Percentiles rank a stretch among this genome's conserved stretches.
Evolutionary conservation across 2,329 filamentous ascomycete species (phyloP).

Genomic region (Cladosporium sp.): DNA sequence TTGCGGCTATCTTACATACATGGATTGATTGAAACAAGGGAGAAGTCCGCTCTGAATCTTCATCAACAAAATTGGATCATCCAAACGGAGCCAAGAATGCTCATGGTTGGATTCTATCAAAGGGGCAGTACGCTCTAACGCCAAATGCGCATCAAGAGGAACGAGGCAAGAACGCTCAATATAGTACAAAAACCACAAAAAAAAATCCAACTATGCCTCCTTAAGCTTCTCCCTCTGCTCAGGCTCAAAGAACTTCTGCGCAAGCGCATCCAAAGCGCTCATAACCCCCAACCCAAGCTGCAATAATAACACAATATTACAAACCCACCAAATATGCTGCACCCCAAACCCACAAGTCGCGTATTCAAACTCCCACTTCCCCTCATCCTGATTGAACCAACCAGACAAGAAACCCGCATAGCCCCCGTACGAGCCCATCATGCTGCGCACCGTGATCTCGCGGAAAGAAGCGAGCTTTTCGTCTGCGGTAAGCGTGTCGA

Average conservation of each 20-base stretch:
- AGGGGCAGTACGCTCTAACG: background rate
- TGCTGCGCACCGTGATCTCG: slow-evolving; percentile 91
- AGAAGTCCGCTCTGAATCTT: too few species aligned
- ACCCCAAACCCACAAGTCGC: slow-evolving; percentile 75
- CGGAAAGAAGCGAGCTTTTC: slow-evolving; percentile 53
- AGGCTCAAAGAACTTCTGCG: slow-evolving; percentile 1
- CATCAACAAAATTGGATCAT: too few species aligned
- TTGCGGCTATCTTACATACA: background rate
- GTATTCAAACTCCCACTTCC: slow-evolving; percentile 83
- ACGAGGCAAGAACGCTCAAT: background rate
- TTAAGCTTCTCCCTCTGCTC: background rate
- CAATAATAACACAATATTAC: slow-evolving; percentile 72
- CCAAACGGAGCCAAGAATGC: too few species aligned
- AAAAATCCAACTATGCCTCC: background rate
- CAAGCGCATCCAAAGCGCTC: slow-evolving; percentile 2
- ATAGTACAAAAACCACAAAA: background rate
- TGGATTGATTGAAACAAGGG: background rate
- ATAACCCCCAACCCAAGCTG: slow-evolving; percentile 37
- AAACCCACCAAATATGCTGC: slow-evolving; percentile 92
- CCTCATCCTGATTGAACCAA: slow-evolving; percentile 80
- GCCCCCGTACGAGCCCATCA: slow-evolving; percentile 97
- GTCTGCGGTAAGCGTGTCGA: background rate
- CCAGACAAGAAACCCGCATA: slow-evolving; percentile 85
- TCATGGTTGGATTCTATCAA: too few species aligned
- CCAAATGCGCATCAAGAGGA: background rate